phyloP scores from a whole-genome alignment of 257 asterid genomes.

The Hygrophila difformis region DNA sequence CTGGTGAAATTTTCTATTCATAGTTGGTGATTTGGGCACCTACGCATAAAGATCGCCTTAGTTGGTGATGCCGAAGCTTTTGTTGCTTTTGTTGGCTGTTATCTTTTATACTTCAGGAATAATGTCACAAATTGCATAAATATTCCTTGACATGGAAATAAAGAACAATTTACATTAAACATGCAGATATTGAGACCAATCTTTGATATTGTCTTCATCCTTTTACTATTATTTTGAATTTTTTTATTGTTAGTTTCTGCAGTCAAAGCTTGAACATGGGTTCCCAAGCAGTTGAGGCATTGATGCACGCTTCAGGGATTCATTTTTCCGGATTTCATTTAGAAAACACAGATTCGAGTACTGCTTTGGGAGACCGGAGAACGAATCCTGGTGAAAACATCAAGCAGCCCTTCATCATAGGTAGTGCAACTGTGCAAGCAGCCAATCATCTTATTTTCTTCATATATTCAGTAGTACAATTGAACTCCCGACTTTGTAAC shows the following conservation, averaged over 20 bases:
- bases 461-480: too few species aligned
- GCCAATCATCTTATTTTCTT: not conserved
- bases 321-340: constrained; percentile 93
- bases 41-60: too few species aligned
- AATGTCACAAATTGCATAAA: too few species aligned
- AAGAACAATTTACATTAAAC: not conserved
- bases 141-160: constrained; percentile 9
- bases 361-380: constrained; percentile 36
- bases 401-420: constrained; percentile 90
- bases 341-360: constrained; percentile 25
- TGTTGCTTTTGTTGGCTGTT: not conserved
- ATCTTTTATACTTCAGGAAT: too few species aligned
- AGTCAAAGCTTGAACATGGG: constrained; percentile 47
- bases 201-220: constrained; percentile 12
- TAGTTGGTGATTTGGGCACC: constrained; percentile 2
- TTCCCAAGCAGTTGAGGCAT: constrained; percentile 66
- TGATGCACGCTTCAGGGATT: constrained; percentile 83
- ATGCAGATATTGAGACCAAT: not conserved
- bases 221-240: constrained; percentile 11
- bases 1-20: constrained; percentile 8
- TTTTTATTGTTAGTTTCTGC: too few species aligned
- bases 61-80: too few species aligned
- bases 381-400: constrained; percentile 47
- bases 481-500: too few species aligned
- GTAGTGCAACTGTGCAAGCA: constrained; percentile 42